Percentiles rank a stretch among this genome's conserved stretches.
These are phyloP conservation scores for Ciborinia camelliae DNA, from an alignment of 2,329 filamentous ascomycete species.

Conservation along the genomic window DNA sequence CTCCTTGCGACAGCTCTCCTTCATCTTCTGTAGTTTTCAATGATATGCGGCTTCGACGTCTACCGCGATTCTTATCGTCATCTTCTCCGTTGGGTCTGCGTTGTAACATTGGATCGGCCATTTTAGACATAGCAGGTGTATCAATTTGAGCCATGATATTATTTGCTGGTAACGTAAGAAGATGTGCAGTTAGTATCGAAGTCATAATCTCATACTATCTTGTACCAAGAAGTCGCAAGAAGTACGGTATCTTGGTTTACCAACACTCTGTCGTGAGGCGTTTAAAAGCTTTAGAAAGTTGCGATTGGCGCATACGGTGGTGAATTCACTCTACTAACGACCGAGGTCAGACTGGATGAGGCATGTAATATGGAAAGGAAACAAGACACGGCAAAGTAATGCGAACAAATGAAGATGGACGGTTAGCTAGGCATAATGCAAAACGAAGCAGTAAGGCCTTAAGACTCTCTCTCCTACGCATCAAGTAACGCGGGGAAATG, in stretches of 20 bases:
- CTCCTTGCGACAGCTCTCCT: constrained; percentile 30
- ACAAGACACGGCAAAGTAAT: constrained; percentile 2
- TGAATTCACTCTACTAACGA: constrained; percentile 17
- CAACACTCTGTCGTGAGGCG: neutral
- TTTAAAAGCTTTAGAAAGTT: neutral
- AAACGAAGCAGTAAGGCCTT: constrained; percentile 5
- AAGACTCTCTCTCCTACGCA: constrained; percentile 11
- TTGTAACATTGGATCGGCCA: constrained; percentile 29
- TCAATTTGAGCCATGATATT: constrained; percentile 33
- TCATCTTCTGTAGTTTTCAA: constrained; percentile 30
- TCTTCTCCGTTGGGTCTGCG: constrained; percentile 28
- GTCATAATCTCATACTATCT: constrained; percentile 33
- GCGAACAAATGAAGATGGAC: neutral
- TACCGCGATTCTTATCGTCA: constrained; percentile 35
- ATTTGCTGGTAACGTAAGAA: constrained; percentile 30
- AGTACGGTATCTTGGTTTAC: neutral
- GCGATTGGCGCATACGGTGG: constrained; percentile 16
- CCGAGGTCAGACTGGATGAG: constrained; percentile 19
- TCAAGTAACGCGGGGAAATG: constrained; percentile 16
- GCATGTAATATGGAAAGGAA: constrained; percentile 5
- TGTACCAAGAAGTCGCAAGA: neutral
- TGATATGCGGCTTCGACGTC: constrained; percentile 34
- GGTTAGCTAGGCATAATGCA: constrained; percentile 14
- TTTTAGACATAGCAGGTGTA: constrained; percentile 28
- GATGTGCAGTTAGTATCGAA: constrained; percentile 35